Percentiles rank a stretch among this genome's conserved stretches.
Evolutionary conservation across 2,329 filamentous ascomycete genomes (phyloP).

Genomic region (Venturia effusa): DNA sequence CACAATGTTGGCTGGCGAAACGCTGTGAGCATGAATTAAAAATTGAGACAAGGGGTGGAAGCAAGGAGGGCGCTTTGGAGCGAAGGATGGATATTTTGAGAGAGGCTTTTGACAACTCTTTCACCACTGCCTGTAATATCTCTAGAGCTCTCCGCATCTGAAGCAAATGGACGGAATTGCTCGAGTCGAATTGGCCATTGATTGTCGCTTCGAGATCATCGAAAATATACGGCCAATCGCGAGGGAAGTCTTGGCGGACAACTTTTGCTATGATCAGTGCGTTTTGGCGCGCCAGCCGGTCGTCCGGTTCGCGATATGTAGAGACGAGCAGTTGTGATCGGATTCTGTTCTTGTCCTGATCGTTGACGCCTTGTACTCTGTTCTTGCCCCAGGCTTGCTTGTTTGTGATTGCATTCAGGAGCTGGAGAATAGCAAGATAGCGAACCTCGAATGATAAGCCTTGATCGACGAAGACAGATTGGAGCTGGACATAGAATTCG

Average conservation of each 20-base stretch:
- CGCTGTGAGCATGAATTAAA: slow-evolving; percentile 38
- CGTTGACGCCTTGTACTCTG: not conserved
- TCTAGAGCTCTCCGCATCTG: slow-evolving; percentile 63
- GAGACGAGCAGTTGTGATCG: slow-evolving; percentile 64
- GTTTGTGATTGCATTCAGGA: slow-evolving; percentile 27
- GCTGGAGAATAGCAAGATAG: slow-evolving; percentile 81
- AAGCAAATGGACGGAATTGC: slow-evolving; percentile 41
- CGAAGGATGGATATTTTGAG: slow-evolving; percentile 68
- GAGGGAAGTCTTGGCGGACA: slow-evolving; percentile 77
- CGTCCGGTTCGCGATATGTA: slow-evolving; percentile 65
- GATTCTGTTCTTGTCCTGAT: slow-evolving; percentile 62
- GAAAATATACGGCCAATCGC: slow-evolving; percentile 55
- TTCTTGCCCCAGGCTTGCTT: slow-evolving; percentile 9
- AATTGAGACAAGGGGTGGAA: slow-evolving; percentile 67
- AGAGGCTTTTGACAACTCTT: slow-evolving; percentile 76
- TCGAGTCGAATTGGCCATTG: not conserved
- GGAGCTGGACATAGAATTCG: slow-evolving; percentile 38
- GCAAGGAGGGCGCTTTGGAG: slow-evolving; percentile 67
- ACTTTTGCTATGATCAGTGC: slow-evolving; percentile 82
- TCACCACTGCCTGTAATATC: slow-evolving; percentile 75
- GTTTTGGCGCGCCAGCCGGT: slow-evolving; percentile 73
- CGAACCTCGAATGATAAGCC: slow-evolving; percentile 67
- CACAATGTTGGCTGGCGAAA: not conserved
- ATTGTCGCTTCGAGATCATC: slow-evolving; percentile 22
- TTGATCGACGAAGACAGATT: slow-evolving; percentile 75